Conservation (phyloP, 1,139 yeast species). For the Candida anutae region DNA sequence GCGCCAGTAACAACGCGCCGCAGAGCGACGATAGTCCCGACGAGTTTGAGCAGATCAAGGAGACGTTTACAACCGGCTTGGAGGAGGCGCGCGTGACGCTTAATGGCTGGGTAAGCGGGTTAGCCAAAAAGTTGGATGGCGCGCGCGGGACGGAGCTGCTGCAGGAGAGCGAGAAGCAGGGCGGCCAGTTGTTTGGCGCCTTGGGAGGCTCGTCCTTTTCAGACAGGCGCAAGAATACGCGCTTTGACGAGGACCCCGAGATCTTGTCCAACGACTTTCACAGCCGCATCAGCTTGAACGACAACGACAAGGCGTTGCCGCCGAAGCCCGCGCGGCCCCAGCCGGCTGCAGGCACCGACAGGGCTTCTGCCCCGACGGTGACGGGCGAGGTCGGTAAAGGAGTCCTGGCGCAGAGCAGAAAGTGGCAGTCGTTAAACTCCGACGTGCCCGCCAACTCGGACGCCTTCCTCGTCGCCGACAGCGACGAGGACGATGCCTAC, state of each 20-base stretch:
- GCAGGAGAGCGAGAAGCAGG: conserved; percentile 7
- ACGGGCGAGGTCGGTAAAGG: too few relatives aligned
- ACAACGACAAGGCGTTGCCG: conserved; percentile 30
- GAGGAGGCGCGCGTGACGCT: conserved; percentile 79
- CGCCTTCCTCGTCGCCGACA: conserved; percentile 71
- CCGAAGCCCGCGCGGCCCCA: conserved; percentile 20
- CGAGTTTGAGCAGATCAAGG: conserved; percentile 61
- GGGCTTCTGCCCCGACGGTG: conserved; percentile 1
- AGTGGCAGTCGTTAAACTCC: conserved; percentile 59
- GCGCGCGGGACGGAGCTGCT: conserved; percentile 5
- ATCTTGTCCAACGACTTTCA: conserved; percentile 46
- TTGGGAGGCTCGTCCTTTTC: conserved; percentile 37
- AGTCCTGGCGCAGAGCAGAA: conserved; percentile 15
- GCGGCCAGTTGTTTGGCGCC: conserved; percentile 39
- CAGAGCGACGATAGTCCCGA: conserved; percentile 51
- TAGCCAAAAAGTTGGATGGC: conserved; percentile 49
- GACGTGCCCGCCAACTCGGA: conserved; percentile 57
- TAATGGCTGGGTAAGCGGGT: conserved; percentile 73
- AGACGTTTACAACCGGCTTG: conserved; percentile 65
- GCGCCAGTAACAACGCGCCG: conserved; percentile 13
- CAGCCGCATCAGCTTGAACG: conserved; percentile 45
- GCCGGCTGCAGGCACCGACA: background rate
- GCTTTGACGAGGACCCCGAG: conserved; percentile 50
- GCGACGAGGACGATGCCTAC: conserved; percentile 57
- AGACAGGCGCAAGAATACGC: conserved; percentile 20